Evolutionary conservation across 2,329 filamentous ascomycete species (phyloP).

Genomic region (Exophiala oligosperma): DNA sequence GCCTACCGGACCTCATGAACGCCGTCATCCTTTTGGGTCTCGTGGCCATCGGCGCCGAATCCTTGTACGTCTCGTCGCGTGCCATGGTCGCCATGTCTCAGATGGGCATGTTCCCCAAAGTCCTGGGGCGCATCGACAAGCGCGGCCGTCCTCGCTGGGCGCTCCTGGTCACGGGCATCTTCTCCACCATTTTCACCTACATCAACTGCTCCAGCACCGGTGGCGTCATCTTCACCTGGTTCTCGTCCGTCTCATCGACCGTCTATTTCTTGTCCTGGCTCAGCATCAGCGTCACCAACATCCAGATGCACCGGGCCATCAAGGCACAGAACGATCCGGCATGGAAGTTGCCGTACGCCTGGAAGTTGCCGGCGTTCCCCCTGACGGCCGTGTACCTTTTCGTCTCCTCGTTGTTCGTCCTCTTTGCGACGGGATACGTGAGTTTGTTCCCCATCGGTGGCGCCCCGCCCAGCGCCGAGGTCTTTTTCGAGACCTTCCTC

Average conservation of each 20-base stretch:
- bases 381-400: not conserved
- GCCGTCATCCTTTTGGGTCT: slow-evolving; percentile 76
- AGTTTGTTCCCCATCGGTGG: slow-evolving; percentile 2
- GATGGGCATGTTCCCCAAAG: slow-evolving; percentile 32
- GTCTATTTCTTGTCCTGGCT: slow-evolving; percentile 72
- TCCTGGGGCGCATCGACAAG: slow-evolving; percentile 33
- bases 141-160: slow-evolving; percentile 34
- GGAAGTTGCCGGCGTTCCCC: not conserved
- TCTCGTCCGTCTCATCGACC: slow-evolving; percentile 71
- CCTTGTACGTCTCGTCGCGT: slow-evolving; percentile 31
- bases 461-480: not conserved
- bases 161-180: slow-evolving; percentile 30
- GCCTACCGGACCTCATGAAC: slow-evolving; percentile 87
- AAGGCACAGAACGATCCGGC: slow-evolving; percentile 4
- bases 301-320: slow-evolving; percentile 68
- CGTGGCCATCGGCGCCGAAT: slow-evolving; percentile 37
- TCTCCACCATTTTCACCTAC: slow-evolving; percentile 33
- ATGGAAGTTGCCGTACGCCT: not conserved
- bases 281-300: slow-evolving; percentile 53
- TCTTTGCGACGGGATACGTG: not conserved
- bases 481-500: slow-evolving; percentile 8
- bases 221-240: slow-evolving; percentile 68
- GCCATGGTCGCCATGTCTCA: slow-evolving; percentile 34
- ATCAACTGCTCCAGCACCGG: slow-evolving; percentile 33
- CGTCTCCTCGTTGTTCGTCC: slow-evolving; percentile 3